Base-by-base conservation (phyloP, 2,329 filamentous ascomycete genomes). In the Trichoderma breve region DNA sequence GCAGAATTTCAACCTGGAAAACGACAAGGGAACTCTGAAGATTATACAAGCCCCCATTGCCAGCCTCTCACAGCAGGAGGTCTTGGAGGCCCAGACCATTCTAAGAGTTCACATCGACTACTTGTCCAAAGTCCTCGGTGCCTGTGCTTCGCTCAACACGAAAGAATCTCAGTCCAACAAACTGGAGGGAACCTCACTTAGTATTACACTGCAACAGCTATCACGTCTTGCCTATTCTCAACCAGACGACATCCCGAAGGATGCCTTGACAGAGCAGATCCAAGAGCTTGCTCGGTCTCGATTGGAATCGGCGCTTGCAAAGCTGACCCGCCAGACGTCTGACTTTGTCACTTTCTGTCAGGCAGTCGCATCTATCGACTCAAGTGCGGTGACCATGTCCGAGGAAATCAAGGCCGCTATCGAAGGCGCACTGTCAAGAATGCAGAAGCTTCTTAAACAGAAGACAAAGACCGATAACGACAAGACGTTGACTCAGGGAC, bases 281-380 rank as follows among this genome's bases (percentile, higher is more conserved):
- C 84, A 85, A 73, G 84, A 86, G n/a, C 77, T 87, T 5, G 87
- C 88, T 73, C 85, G 88, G n/a, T 84, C 82, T 53, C 83, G 86
- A n/a, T 82, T 91, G 21, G 85, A 87, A 55, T 87, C 88, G 4
- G 86, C 87, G 0, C 87, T 91, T 72, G 86, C 87, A 9, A 88
- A 87, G 75, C 81, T 91, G 24, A 84, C 89, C 7, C 85, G 86
- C 66, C 85, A 85, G 57, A 82, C 86, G 0, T 84, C 86, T 32
- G 86, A 88, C 73, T 86, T 87, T 62, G 80, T 81, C 12, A 84
- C 85, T 61, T 83, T 90, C 60, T 89, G 88, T 76, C 81, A 84
- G 53, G 86, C 86, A 14, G 84, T 90, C 1, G 79, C 84, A n/a
- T 83, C 85, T 9, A 87, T 90, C 67, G 86, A 88, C 66, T 81